Evolutionary conservation across 2,329 filamentous ascomycete species (phyloP), one percentile per base, ranked within the genome.

Genomic region (Aureobasidium namibiae): DNA sequence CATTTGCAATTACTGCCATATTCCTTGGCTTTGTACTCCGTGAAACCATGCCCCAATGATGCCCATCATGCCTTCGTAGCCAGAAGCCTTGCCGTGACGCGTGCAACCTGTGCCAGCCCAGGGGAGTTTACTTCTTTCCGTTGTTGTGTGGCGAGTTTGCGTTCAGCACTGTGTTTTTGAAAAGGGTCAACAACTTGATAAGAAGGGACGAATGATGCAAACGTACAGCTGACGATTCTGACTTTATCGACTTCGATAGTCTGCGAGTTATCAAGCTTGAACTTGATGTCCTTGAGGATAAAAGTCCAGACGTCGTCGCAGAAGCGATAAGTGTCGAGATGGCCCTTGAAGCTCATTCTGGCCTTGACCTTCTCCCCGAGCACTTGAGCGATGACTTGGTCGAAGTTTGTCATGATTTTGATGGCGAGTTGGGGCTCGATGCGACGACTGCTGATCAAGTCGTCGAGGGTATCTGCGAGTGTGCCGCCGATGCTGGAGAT

Each of bases 271-370:
- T 97, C 92, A 78, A 97, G 87, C 78, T 99, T 99, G 79, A 99
- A 97, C n/a, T 87, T 91, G 59, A 97, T 92, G 66, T 97, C 94
- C 76, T 96, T 96, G 76, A 99, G 95, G 61, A 99, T 83, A 74
- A 99, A 99, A 1, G 94, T 99, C 94, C 94, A 99, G 61, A 99
- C 94, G 77, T 99, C 94, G 76, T 99, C 94, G 78, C 94, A 99
- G 82, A 99, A 99, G 67, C 94, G 88, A 79, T 99, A 99, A 16
- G 94, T 97, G 73, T 97, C 92, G 63, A 99, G 86, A 71, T 95
- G 94, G 49, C 94, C 94, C 42, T 58, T 54, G 45, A 60, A 62
- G 26, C 56, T 89, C 72, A 97, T 76, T 52, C 92, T 85, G 24
- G 90, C 85, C 76, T 95, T 95, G 67, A 99, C 94, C 71, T 90